Evolutionary conservation across 148 eudicot genomes (phyloP).

Genomic region (Cornus kousa): DNA sequence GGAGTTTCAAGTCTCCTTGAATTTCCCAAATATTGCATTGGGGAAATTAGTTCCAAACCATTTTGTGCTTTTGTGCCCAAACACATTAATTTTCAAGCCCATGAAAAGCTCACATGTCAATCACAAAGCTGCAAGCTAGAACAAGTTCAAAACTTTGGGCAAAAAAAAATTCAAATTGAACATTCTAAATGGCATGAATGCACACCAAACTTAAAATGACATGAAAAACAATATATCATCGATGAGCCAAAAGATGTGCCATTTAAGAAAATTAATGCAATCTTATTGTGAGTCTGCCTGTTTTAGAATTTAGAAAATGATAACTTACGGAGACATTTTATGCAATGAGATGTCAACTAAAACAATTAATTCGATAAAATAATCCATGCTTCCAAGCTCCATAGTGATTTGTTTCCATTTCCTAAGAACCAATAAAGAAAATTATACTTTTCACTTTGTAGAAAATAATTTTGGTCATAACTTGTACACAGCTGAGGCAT

Average conservation of each 20-base stretch:
- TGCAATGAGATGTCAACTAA: background rate
- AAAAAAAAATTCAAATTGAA: no score
- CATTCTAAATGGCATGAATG: background rate
- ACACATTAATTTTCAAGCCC: background rate
- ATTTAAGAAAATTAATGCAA: background rate
- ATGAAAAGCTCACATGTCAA: background rate
- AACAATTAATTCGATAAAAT: background rate
- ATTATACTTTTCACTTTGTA: background rate
- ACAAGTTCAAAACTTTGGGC: background rate
- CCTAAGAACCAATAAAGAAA: background rate
- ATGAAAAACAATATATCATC: background rate
- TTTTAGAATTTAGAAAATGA: background rate
- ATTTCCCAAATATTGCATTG: background rate
- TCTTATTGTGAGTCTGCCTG: background rate
- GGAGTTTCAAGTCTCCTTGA: background rate
- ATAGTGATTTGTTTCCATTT: background rate
- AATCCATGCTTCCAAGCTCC: background rate
- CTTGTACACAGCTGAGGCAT: background rate
- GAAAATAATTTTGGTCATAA: background rate
- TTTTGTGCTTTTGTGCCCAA: background rate
- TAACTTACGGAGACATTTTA: background rate
- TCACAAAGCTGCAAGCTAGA: background rate
- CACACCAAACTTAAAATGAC: background rate
- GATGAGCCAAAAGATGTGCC: background rate
- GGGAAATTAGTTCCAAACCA: background rate